Conservation (phyloP, 306 rosid genomes). For the Trifolium dubium region DNA sequence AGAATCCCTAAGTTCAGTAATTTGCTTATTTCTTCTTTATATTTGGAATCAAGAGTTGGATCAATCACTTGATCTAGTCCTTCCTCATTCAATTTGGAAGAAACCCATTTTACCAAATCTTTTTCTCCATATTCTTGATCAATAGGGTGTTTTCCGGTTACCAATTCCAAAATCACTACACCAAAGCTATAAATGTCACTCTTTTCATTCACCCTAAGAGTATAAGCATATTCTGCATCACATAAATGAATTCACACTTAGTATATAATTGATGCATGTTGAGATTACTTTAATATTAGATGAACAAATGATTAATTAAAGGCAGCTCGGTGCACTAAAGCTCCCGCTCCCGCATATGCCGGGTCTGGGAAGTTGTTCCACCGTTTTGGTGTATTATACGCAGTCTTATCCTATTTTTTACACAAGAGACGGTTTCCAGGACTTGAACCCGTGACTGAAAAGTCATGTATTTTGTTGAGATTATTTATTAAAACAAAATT, state of each 20-base stretch:
- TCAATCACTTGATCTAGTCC: conserved; percentile 64
- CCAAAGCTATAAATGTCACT: conserved; percentile 87
- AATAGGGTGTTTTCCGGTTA: conserved; percentile 68
- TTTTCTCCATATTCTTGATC: conserved; percentile 68
- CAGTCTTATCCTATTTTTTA: no score
- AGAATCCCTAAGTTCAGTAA: conserved; percentile 60
- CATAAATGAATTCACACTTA: not conserved
- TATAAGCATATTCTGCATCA: conserved; percentile 76
- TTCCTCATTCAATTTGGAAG: conserved; percentile 49
- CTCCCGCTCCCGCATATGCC: no score
- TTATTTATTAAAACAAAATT: not conserved
- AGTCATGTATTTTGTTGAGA: not conserved
- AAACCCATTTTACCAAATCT: conserved; percentile 71
- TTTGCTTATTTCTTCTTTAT: conserved; percentile 58
- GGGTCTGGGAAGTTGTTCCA: no score
- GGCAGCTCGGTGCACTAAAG: no score
- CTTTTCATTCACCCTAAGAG: conserved; percentile 81
- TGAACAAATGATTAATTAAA: not conserved
- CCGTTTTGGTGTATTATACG: no score
- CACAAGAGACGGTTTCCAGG: no score
- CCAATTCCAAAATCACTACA: conserved; percentile 76
- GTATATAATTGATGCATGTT: not conserved
- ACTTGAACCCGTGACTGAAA: no score
- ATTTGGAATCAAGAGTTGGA: conserved; percentile 45
- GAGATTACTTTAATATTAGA: not conserved